Evolutionary conservation across 1,284 basidiomycete species (phyloP), one percentile per base, ranked within the genome.

Genomic region (Sanguinoderma infundibulare): DNA sequence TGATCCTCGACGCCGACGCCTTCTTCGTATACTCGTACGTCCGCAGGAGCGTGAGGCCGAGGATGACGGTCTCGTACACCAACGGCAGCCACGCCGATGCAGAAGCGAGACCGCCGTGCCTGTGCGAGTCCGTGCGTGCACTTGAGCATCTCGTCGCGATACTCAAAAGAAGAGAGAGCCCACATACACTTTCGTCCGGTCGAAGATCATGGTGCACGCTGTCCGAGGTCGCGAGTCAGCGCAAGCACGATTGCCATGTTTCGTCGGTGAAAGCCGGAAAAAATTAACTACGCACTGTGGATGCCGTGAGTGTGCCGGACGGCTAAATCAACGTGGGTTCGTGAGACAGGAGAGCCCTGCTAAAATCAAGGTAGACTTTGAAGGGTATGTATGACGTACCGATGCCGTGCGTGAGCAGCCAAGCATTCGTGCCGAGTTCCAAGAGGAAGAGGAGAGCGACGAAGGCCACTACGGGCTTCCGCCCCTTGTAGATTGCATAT

Each of bases 181-280:
- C n/a, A 66, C 74, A n/a, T 67, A 81, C 79, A 78, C 73, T 36
- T 61, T 67, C 38, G 74, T 71, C 8, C 36, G 46, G 39, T 81
- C 77, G 63, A 84, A 83, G 17, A 85, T 77, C 81, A 85, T 84
- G 10, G 81, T 83, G 65, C 84, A 87, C 5, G 82, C 84, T 84
- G n/a, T n/a, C n/a, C n/a, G n/a, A n/a, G n/a, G n/a, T n/a, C n/a
- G n/a, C n/a, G n/a, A 53, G 39, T 9, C 34, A 14, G 12, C 28
- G 10, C 34, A 3, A 20, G 34, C 32, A 35, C n/a, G 1, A 32
- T 32, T 3, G 20, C 38, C 5, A n/a, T 10, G 10, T 32, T n/a
- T 4, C 15, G 7, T 22, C 20, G 14, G 20, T 12, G 5, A 14
- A 12, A 22, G 17, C 28, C 3, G 15, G 30, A 35, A 10, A 20